Base-by-base conservation (phyloP, 1,284 basidiomycete genomes). In the Coniophora puteana region DNA sequence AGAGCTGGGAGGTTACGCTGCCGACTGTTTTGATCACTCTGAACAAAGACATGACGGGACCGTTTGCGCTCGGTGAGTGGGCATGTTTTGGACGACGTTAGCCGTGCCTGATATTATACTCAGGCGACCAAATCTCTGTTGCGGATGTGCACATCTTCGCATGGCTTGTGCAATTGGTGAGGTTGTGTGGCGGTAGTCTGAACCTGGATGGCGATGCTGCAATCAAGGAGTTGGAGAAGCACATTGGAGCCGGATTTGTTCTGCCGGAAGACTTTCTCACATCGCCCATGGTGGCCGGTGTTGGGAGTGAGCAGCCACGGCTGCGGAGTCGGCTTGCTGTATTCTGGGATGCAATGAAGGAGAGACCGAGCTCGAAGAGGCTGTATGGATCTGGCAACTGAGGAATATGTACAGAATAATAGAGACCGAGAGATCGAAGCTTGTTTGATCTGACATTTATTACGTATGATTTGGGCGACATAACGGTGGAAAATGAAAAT, bases 101-200 rank as follows among this genome's bases (percentile, higher is more conserved):
- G 24, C 25, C 23, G n/a, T 12, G 18, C 27, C 17, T 12, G 10
- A n/a, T 43, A 3, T 17, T 23, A 30, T 13, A 18, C 36, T 16
- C 44, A 85, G 83, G 83, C 20, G 85, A 86, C 52, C 86, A 89
- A 46, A 61, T 92, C 55, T 88, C 83, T 7, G 67, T 91, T 31
- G 87, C 83, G 3, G 92, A 94, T 57, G 62, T 92, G 38, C 89
- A 93, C 54, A 66, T 92, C 20, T 80, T 78, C 3, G 80, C 80
- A 10, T 95, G 89, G 89, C 59, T 93, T 27, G 68, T 80, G 3
- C 74, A 80, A 22, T 50, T 92, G 8, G 75, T 81, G 10, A 58
- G 54, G 32, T 66, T 89, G 18, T 68, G 73, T 4, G 83, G 80
- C 2, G 84, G 77, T 0, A 58, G 57, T 17, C 54, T 55, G 0